Base-by-base conservation (phyloP, 2,329 filamentous ascomycete genomes). In the Neurospora crassa region DNA sequence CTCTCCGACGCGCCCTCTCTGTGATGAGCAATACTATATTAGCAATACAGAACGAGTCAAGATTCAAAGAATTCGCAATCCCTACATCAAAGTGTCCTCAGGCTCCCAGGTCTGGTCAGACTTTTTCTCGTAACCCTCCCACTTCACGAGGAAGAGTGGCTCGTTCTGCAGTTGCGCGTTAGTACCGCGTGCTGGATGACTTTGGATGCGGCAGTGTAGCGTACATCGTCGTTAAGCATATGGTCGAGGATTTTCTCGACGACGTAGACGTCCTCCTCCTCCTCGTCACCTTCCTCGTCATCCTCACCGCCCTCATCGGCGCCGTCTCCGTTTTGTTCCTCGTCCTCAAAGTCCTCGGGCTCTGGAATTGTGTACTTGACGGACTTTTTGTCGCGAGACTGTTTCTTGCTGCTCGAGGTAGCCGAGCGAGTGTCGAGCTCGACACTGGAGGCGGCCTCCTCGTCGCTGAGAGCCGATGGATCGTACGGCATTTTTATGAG, bases 61-160 rank as follows among this genome's bases (percentile, higher is more conserved):
- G 29, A 14, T 34, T 16, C 8, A 18, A 8, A 10, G 41, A n/a
- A 10, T 24, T 18, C 24, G 63, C 40, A 16, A 20, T 16, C 63
- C 85, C 72, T 80, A 89, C 87, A 75, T 80, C 72, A 93, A 82
- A 75, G 94, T 94, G 12, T 89, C 88, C 76, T 92, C 90, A 0
- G 91, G 90, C 78, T 96, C 92, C 92, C 92, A 95, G 0, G 92
- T 96, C 76, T 88, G 81, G 75, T 96, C 92, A 0, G 83, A 79
- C 73, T 89, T 88, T 73, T 89, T 87, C 0, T 92, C 88, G 73
- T 90, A 96, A 3, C 92, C 92, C 74, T 92, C 88, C 92, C 92
- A 96, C 77, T 95, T 94, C 43, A 96, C 91, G 69, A 90, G 85
- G 77, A 91, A 94, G 67, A 85, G 84, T 0, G 89, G 76, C 5